Percentiles rank a stretch among this genome's conserved stretches.
phyloP scores from a whole-genome alignment of 2,329 filamentous ascomycete genomes.

The Rutstroemia sp. region DNA sequence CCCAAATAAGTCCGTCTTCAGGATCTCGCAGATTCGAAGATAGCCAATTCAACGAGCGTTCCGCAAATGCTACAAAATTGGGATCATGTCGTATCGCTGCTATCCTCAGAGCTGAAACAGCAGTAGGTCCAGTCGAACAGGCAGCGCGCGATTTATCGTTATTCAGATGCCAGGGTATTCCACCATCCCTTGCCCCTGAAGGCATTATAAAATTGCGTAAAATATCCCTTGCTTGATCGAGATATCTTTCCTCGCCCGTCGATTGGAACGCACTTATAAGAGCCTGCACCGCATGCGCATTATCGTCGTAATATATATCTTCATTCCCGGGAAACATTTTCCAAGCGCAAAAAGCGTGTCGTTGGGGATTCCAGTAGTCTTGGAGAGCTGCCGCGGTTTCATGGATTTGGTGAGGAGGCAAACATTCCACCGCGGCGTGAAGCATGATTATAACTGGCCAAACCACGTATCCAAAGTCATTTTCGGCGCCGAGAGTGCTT shows the following conservation, averaged over 20 bases:
- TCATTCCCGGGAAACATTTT: constrained; percentile 21
- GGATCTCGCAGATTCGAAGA: constrained; percentile 12
- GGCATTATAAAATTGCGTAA: constrained; percentile 13
- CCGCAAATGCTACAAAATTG: constrained; percentile 9
- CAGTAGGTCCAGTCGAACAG: constrained; percentile 16
- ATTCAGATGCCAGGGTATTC: constrained; percentile 18
- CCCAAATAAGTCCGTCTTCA: constrained; percentile 18
- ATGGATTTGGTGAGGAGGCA: constrained; percentile 2
- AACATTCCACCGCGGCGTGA: constrained; percentile 14
- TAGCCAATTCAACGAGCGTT: constrained; percentile 11
- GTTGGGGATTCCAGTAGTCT: constrained; percentile 16
- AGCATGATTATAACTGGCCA: constrained; percentile 20
- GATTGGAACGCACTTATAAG: constrained; percentile 15
- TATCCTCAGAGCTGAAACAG: constrained; percentile 17
- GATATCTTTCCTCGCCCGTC: constrained; percentile 8
- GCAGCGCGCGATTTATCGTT: constrained; percentile 14
- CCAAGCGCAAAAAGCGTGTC: constrained; percentile 18
- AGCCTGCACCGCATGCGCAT: constrained; percentile 16
- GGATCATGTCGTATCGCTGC: constrained; percentile 8
- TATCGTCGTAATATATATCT: background rate
- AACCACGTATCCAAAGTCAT: constrained; percentile 18
- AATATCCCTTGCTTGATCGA: constrained; percentile 13
- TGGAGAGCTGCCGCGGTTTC: constrained; percentile 9
- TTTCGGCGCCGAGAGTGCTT: constrained; percentile 7
- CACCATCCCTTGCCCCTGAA: constrained; percentile 13